Evolutionary conservation across 2,329 filamentous ascomycete species (phyloP).

Genomic region (Aureobasidium sp.): DNA sequence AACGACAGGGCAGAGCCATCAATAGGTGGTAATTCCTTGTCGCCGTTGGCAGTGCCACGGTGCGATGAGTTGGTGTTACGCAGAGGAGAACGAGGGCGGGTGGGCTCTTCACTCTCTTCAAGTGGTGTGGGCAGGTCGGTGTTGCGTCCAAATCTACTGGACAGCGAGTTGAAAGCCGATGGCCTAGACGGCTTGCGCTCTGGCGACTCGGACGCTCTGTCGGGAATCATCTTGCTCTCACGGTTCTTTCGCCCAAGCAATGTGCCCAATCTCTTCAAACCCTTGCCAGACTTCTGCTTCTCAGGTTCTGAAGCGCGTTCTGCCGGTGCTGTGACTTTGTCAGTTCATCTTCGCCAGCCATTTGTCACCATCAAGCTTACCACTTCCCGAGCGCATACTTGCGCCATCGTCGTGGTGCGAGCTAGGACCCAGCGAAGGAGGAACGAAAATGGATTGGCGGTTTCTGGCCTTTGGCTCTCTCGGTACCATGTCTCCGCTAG

Average conservation of each 20-base stretch:
- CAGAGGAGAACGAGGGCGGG: conserved; percentile 23
- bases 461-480: neutral
- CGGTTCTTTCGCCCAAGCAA: conserved; percentile 51
- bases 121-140: conserved; percentile 49
- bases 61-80: conserved; percentile 11
- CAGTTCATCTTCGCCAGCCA: conserved; percentile 34
- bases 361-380: conserved; percentile 24
- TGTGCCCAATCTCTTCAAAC: conserved; percentile 52
- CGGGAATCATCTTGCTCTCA: conserved; percentile 45
- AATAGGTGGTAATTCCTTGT: neutral
- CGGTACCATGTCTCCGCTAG: conserved; percentile 13
- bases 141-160: conserved; percentile 48
- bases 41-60: conserved; percentile 1
- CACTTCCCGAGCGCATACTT: conserved; percentile 45
- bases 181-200: conserved; percentile 44
- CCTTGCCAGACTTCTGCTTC: conserved; percentile 34
- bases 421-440: conserved; percentile 21
- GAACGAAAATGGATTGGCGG: conserved; percentile 5
- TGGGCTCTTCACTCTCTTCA: conserved; percentile 22
- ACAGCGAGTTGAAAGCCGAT: conserved; percentile 51
- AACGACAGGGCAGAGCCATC: conserved; percentile 9
- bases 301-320: conserved; percentile 21
- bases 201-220: conserved; percentile 32
- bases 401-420: conserved; percentile 42
- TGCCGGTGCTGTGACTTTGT: conserved; percentile 19